Percentiles rank a stretch among this genome's conserved stretches.
Conservation (phyloP, 1,284 basidiomycete genomes). For the Boletellus sp. region DNA sequence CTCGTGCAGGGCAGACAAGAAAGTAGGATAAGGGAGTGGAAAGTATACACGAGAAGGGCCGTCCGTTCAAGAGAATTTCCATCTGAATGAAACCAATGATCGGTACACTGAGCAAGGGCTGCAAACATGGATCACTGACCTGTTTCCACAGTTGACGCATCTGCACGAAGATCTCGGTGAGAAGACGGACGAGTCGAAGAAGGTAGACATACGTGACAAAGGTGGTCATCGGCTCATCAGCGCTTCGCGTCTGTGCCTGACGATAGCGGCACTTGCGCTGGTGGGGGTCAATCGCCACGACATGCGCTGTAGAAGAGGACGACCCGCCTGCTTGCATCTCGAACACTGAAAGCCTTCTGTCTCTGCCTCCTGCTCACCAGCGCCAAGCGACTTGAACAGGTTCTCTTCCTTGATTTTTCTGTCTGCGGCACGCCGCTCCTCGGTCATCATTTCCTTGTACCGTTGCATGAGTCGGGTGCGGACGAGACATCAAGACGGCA, state of each 20-base stretch:
- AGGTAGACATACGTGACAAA: conserved; percentile 54
- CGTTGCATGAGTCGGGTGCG: neutral
- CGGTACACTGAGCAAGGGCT: conserved; percentile 2
- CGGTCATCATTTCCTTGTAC: conserved; percentile 89
- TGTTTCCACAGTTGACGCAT: conserved; percentile 60
- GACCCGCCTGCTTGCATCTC: conserved; percentile 78
- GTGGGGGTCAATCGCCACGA: conserved; percentile 9
- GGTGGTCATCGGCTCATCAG: conserved; percentile 95
- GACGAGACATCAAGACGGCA: neutral
- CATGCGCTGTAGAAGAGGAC: neutral
- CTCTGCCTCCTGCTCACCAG: conserved; percentile 87
- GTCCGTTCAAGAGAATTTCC: conserved; percentile 61
- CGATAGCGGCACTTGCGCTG: conserved; percentile 88
- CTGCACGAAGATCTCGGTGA: conserved; percentile 26
- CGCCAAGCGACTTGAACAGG: conserved; percentile 88
- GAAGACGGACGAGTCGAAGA: neutral
- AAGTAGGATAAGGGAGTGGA: conserved; percentile 8
- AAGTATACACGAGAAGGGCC: neutral
- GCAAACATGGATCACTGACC: conserved; percentile 33
- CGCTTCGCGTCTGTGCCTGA: conserved; percentile 91
- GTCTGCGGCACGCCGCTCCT: conserved; percentile 82
- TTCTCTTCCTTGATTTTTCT: conserved; percentile 85
- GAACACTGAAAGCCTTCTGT: conserved; percentile 98
- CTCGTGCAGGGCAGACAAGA: neutral
- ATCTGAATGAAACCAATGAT: conserved; percentile 34